phyloP scores from a whole-genome alignment of 768 basidiomycete genomes.

The Naganishia vishniacii region DNA sequence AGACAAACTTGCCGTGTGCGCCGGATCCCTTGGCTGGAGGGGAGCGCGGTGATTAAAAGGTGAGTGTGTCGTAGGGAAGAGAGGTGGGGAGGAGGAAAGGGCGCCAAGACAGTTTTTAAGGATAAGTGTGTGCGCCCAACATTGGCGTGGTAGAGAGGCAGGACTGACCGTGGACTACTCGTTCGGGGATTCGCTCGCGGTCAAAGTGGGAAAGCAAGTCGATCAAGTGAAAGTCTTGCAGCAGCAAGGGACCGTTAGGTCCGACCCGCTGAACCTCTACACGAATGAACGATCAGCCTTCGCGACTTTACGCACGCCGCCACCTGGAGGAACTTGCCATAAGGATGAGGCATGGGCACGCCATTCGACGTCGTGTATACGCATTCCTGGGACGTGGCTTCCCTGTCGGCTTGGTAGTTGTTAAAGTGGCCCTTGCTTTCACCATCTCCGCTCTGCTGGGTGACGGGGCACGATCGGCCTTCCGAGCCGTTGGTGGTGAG shows the following conservation, averaged over 20 bases:
- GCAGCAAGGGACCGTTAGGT: conserved; percentile 69
- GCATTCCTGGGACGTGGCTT: conserved; percentile 35
- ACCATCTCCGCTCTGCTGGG: not conserved
- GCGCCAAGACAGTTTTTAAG: too few relatives aligned
- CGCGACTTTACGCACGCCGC: not conserved
- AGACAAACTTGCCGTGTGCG: conserved; percentile 51
- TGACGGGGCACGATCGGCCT: conserved; percentile 15
- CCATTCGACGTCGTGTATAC: conserved; percentile 83
- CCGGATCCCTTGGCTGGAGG: conserved; percentile 54
- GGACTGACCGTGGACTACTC: conserved; percentile 49
- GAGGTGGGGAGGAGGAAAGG: too few relatives aligned
- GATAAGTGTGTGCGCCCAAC: too few relatives aligned
- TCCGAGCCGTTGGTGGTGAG: conserved; percentile 4
- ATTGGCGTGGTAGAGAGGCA: too few relatives aligned
- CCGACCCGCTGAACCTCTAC: conserved; percentile 67
- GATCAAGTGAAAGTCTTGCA: conserved; percentile 69
- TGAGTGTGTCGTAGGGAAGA: not conserved
- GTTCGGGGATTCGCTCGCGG: conserved; percentile 45
- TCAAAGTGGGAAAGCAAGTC: conserved; percentile 76
- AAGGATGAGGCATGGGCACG: conserved; percentile 53
- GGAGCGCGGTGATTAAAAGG: conserved; percentile 46
- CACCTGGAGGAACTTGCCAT: not conserved
- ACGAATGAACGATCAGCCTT: not conserved
- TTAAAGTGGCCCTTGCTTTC: not conserved
- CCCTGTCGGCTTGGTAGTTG: conserved; percentile 35